Evolutionary conservation across 2,329 filamentous ascomycete genomes (phyloP).

Genomic region (Phaeosphaeria sp.): DNA sequence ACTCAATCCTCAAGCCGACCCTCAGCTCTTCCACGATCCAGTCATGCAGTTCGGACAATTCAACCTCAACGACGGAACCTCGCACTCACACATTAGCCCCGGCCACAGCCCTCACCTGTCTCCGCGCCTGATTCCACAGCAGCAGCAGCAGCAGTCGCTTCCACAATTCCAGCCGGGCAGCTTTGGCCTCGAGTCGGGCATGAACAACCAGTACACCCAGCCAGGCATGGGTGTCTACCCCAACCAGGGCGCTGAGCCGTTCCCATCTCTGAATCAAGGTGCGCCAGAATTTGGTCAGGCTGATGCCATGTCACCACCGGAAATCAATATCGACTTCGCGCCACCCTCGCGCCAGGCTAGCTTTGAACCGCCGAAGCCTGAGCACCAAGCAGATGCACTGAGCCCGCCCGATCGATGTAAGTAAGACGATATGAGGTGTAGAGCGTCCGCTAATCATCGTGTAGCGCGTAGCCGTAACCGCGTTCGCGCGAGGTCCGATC

Average conservation of each 20-base stretch:
- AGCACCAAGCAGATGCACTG: constrained; percentile 74
- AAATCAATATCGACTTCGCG: constrained; percentile 93
- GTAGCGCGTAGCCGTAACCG: constrained; percentile 62
- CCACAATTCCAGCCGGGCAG: constrained; percentile 57
- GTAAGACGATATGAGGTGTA: constrained; percentile 40
- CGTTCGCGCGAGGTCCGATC: constrained; percentile 67
- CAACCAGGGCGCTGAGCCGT: constrained; percentile 55
- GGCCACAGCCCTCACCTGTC: constrained; percentile 75
- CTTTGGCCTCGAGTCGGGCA: constrained; percentile 55
- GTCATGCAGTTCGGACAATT: constrained; percentile 80
- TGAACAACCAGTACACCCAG: constrained; percentile 57
- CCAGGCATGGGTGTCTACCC: constrained; percentile 61
- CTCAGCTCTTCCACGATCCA: constrained; percentile 72
- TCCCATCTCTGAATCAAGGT: constrained; percentile 57
- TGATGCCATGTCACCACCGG: constrained; percentile 84
- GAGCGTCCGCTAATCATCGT: constrained; percentile 23
- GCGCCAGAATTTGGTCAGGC: constrained; percentile 69
- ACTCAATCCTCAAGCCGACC: constrained; percentile 74
- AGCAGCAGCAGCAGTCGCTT: constrained; percentile 65
- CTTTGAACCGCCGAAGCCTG: constrained; percentile 70
- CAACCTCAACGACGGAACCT: constrained; percentile 65
- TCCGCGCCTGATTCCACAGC: constrained; percentile 72
- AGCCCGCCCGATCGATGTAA: constrained; percentile 76
- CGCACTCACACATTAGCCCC: constrained; percentile 63
- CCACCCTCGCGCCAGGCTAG: constrained; percentile 72